Base-by-base conservation (phyloP, 306 rosid species). In the Vachellia pachyceras region DNA sequence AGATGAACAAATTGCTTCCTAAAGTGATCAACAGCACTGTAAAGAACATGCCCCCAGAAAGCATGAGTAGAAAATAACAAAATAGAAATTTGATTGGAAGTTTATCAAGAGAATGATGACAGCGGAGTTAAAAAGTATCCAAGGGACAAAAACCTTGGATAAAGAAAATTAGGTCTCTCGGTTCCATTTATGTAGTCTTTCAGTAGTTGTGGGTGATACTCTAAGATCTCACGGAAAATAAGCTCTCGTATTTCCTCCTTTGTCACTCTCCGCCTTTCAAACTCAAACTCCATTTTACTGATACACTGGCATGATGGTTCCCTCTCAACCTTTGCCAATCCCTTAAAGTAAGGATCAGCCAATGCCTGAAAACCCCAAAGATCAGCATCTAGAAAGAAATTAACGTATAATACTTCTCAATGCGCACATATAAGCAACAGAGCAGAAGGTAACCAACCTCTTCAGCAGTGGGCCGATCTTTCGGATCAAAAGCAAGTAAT, bases 231-330 rank as follows among this genome's bases (percentile, higher is more conserved):
- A 0, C 94, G 92, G 73, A 95, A 95, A 71, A 95, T 95, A 58
- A 95, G 85, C 84, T 93, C 99, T 61, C 99, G 88, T 72, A 95
- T 90, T 85, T 95, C 97, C 29, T 95, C 99, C 77, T 95, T 95
- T 36, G 99, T 93, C 35, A 93, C 95, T 84, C 92, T 92, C 52
- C 97, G 89, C 86, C 97, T 90, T 90, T 95, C 99, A 76, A 95
- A 95, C 83, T 95, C 99, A 81, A 95, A 95, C 84, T 95, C 99
- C 95, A 95, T 90, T 89, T 95, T 95, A 3, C 94, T 87, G 76
- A 95, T 93, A 64, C 95, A 97, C 67, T 89, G 99, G 95, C 99
- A 95, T 7, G 97, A 95, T 13, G 97, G 99, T 83, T 95, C 99
- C 81, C 97, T 88, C 88, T 93, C 99, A 74, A 92, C 88, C 82